A percentile compares a stretch with the other conserved stretches of the same genome.
phyloP scores from a whole-genome alignment of 441 rosid species.

The Pelargonium myrrhifolium region DNA sequence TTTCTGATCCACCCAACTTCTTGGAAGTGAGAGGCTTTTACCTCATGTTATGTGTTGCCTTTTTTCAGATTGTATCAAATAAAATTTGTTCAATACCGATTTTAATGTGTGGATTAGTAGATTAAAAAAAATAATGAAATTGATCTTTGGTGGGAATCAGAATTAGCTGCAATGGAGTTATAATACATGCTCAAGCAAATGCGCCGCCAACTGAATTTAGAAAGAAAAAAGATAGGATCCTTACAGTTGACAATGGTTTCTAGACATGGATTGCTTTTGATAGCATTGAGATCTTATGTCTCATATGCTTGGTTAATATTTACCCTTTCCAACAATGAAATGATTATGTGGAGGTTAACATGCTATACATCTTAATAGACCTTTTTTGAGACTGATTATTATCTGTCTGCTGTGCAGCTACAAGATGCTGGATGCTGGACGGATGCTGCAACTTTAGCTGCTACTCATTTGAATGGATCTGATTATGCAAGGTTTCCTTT shows the following conservation, averaged over 20 bases:
- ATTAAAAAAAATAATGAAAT: background rate
- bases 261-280: background rate
- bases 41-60: too few relatives aligned
- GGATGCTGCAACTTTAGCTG: constrained; percentile 96
- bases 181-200: background rate
- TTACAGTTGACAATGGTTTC: background rate
- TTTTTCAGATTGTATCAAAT: too few relatives aligned
- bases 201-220: background rate
- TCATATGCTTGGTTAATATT: background rate
- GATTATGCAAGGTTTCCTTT: constrained; percentile 84
- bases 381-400: constrained; percentile 7
- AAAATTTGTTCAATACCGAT: too few relatives aligned
- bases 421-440: constrained; percentile 99
- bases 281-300: background rate
- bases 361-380: too few relatives aligned
- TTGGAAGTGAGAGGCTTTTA: too few relatives aligned
- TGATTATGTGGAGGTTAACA: too few relatives aligned
- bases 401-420: constrained; percentile 43
- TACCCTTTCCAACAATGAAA: too few relatives aligned
- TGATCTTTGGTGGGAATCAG: background rate
- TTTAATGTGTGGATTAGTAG: too few relatives aligned
- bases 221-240: background rate
- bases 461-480: constrained; percentile 88
- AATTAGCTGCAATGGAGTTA: background rate
- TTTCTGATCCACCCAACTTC: too few relatives aligned